These are phyloP conservation scores for Neurospora sp. DNA, from an alignment of 495 filamentous ascomycete species.

Conservation along the genomic window DNA sequence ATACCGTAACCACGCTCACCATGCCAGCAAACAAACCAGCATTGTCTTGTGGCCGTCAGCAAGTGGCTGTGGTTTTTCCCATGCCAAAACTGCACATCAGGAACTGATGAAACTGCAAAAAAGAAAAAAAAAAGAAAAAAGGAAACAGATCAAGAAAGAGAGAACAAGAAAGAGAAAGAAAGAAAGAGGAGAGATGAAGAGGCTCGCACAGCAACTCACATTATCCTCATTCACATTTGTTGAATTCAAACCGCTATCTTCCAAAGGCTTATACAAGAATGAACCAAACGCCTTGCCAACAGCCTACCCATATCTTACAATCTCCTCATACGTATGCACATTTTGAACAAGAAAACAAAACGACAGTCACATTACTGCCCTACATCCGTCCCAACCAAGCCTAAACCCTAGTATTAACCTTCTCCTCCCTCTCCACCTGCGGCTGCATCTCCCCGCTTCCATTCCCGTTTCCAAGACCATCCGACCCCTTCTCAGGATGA, in stretches of 20 bases:
- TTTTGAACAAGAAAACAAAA: background rate
- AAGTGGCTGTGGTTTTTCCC: background rate
- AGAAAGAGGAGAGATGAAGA: background rate
- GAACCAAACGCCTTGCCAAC: background rate
- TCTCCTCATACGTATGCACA: background rate
- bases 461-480: background rate
- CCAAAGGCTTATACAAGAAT: background rate
- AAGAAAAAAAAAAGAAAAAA: background rate
- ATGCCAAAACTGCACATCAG: background rate
- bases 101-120: background rate
- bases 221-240: background rate
- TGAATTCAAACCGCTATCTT: background rate
- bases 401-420: background rate
- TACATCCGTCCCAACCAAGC: background rate
- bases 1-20: too few relatives aligned
- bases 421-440: background rate
- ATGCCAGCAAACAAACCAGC: too few relatives aligned
- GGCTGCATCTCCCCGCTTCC: background rate
- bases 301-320: background rate
- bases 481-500: constrained; percentile 2
- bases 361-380: too few relatives aligned
- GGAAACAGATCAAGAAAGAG: too few relatives aligned
- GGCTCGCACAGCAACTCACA: background rate
- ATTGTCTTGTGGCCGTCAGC: background rate
- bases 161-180: background rate